Percentiles rank a stretch among this genome's conserved stretches.
Conservation (phyloP, 805 yeast species). For the Candida dajiaensis region DNA sequence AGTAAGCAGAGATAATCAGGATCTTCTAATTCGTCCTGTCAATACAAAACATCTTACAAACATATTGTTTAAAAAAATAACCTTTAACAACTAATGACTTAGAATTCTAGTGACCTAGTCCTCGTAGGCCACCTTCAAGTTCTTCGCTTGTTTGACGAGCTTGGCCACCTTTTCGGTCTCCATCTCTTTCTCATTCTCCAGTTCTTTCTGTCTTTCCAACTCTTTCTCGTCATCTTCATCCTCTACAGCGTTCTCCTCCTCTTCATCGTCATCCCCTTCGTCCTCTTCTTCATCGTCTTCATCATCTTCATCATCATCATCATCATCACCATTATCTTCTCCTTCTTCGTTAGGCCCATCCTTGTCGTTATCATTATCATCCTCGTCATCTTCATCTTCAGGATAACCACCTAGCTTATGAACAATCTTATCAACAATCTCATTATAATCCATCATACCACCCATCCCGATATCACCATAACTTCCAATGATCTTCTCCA, state of each 20-base stretch:
- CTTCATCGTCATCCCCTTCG: slow-evolving; percentile 10
- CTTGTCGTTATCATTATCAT: slow-evolving; percentile 41
- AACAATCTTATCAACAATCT: slow-evolving; percentile 80
- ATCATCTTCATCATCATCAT: slow-evolving; percentile 23
- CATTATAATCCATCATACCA: slow-evolving; percentile 98
- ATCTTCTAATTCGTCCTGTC: no score
- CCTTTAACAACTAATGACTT: no score
- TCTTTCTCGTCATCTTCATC: slow-evolving; percentile 18
- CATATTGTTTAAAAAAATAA: background rate
- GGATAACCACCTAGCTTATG: slow-evolving; percentile 63
- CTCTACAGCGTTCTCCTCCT: slow-evolving; percentile 17
- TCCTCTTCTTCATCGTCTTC: slow-evolving; percentile 11
- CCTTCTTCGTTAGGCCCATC: slow-evolving; percentile 39
- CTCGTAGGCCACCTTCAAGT: background rate
- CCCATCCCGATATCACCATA: slow-evolving; percentile 99
- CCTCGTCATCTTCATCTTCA: slow-evolving; percentile 43
- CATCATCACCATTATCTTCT: slow-evolving; percentile 35
- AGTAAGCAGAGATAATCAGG: no score
- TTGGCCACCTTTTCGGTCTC: background rate
- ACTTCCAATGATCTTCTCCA: slow-evolving; percentile 86
- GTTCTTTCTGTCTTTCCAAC: background rate
- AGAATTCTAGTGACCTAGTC: no score
- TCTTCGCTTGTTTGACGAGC: background rate
- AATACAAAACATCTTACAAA: no score
- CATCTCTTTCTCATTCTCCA: slow-evolving; percentile 3